Percentiles rank a stretch among this genome's conserved stretches.
phyloP scores from a whole-genome alignment of 1,284 basidiomycete species.

The Microbotryum saponariae region DNA sequence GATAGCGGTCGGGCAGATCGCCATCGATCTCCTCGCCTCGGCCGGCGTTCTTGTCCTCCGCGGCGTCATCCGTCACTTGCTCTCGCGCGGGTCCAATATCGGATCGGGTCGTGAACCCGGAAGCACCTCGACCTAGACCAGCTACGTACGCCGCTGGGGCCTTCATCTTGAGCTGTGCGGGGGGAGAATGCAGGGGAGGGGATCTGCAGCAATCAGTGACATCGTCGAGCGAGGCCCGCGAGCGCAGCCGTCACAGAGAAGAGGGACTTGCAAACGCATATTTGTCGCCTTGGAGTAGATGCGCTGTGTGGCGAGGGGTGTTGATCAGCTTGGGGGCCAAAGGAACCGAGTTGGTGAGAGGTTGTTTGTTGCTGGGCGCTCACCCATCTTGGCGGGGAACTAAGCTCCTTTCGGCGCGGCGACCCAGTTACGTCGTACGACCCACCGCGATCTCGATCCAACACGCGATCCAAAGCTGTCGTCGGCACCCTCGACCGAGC shows the following conservation, averaged over 20 bases:
- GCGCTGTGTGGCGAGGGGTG: background rate
- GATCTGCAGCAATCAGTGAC: background rate
- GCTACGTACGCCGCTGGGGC: constrained; percentile 91
- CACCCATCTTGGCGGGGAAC: too few relatives aligned
- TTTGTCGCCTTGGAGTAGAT: constrained; percentile 17
- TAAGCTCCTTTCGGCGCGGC: too few relatives aligned
- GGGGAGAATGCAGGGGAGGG: background rate
- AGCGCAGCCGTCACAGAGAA: background rate
- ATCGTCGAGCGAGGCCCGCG: background rate
- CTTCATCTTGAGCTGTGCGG: constrained; percentile 20
- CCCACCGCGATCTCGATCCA: too few relatives aligned
- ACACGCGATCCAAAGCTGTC: too few relatives aligned
- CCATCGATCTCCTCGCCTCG: constrained; percentile 78
- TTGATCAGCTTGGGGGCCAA: background rate
- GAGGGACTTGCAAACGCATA: constrained; percentile 23
- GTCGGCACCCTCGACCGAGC: too few relatives aligned
- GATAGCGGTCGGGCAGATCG: constrained; percentile 72
- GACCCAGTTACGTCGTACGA: too few relatives aligned
- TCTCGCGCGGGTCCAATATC: constrained; percentile 98
- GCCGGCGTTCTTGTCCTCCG: constrained; percentile 37
- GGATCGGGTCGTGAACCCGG: constrained; percentile 95
- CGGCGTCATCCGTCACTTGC: constrained; percentile 61
- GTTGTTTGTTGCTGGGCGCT: too few relatives aligned
- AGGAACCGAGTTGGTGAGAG: too few relatives aligned
- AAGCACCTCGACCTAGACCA: constrained; percentile 91